Base-by-base conservation (phyloP, 140 eudicot genomes). In the Ambrosia hybrid region DNA sequence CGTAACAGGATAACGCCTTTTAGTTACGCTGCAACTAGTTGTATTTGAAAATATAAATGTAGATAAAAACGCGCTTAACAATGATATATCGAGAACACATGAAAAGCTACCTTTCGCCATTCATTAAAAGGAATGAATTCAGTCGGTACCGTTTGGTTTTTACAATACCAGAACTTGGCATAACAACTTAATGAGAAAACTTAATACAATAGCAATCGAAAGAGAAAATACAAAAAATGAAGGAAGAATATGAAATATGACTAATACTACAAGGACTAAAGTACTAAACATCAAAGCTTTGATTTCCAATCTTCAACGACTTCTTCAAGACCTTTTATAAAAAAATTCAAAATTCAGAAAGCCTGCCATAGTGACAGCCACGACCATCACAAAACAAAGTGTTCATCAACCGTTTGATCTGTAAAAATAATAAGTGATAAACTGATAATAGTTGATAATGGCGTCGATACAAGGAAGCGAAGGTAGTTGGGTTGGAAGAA, bases 401-500 rank as follows among this genome's bases (percentile, higher is more conserved):
- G 66, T 65, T 64, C 13, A 63, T 62, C 45, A 58, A 70, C 16
- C 16, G 6, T 10, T 62, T 4, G 72, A 70, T 77, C n/a, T 1
- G 8, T 10, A 46, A 9, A 43, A 51, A 10, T 9, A 37, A 21
- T 37, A 65, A 52, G 38, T 9, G 30, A 21, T 21, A 21, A n/a
- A n/a, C n/a, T n/a, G n/a, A 0, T 17, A 12, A 60, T 0, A n/a
- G 30, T 39, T 13, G 21, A 34, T 30, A 51, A 79, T 79, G 83
- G 62, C 83, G 88, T 85, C 89, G 38, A 93, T 68, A 67, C 79
- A 79, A 70, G 91, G 83, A 52, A 80, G 81, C 78, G 92, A 92
- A 68, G 38, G 85, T 33, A 65, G 90, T 7, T 93, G 94, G 99
- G 96, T 88, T 57, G 91, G 88, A 10, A 86, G 81, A 63, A 94